Conservation (phyloP, 164 flowering plant genomes). For the Stephania japonica region DNA sequence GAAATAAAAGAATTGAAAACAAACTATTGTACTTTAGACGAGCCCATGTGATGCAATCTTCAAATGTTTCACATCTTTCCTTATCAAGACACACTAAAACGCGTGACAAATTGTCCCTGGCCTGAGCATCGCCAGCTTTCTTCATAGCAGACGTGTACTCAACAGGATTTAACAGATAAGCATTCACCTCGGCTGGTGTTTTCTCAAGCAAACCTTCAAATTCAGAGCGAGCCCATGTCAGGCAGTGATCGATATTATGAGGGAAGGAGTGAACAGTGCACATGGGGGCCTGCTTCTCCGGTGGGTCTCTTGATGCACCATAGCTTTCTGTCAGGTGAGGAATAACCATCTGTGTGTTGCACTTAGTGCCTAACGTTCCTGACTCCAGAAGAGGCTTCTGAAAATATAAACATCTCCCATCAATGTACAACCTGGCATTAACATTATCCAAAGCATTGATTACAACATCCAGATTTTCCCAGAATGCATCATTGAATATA, state of each 20-base stretch:
- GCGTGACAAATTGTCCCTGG: constrained; percentile 73
- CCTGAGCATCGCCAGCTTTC: constrained; percentile 79
- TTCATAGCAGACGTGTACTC: constrained; percentile 55
- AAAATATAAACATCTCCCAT: constrained; percentile 78
- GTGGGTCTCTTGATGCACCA: constrained; percentile 89
- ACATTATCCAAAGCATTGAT: constrained; percentile 85
- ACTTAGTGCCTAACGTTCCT: constrained; percentile 78
- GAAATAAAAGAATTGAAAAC: neutral
- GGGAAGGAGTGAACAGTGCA: constrained; percentile 91
- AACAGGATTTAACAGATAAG: constrained; percentile 51
- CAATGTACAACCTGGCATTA: constrained; percentile 76
- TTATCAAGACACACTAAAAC: constrained; percentile 69
- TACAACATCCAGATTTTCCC: constrained; percentile 73
- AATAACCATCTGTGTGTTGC: constrained; percentile 90
- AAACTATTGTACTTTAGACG: constrained; percentile 48
- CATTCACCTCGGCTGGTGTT: constrained; percentile 84
- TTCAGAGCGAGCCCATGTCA: constrained; percentile 92
- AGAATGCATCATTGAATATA: constrained; percentile 68
- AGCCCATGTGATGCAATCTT: constrained; percentile 85
- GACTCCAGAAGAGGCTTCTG: constrained; percentile 87
- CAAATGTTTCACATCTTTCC: constrained; percentile 64
- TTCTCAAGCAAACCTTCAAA: constrained; percentile 93
- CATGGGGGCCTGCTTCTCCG: constrained; percentile 93
- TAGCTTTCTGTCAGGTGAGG: constrained; percentile 84
- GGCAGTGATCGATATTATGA: constrained; percentile 84